phyloP scores from a whole-genome alignment of 116 monocot species.

The Posidonia oceanica region DNA sequence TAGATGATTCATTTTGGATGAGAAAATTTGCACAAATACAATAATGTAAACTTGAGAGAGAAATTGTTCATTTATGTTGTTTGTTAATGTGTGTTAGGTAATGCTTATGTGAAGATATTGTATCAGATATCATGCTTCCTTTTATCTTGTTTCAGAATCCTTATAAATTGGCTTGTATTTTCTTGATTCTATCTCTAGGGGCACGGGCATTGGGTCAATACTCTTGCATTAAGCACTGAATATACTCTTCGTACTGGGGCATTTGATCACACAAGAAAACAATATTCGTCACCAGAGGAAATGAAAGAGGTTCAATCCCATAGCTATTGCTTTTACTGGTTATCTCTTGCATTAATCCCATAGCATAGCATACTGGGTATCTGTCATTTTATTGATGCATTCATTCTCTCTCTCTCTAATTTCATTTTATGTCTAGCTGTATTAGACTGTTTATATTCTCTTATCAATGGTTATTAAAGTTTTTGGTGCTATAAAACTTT shows the following conservation, averaged over 20 bases:
- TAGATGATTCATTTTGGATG: too few species aligned
- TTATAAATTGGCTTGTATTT: neutral
- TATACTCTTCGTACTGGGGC: constrained; percentile 88
- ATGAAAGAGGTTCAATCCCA: constrained; percentile 72
- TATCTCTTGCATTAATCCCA: neutral
- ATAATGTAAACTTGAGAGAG: too few species aligned
- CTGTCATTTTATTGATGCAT: neutral
- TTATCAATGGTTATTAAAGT: neutral
- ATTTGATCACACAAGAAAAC: constrained; percentile 79
- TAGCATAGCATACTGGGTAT: too few species aligned
- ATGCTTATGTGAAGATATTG: neutral
- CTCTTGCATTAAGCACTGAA: constrained; percentile 92
- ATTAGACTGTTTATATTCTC: neutral
- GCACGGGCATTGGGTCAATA: constrained; percentile 98
- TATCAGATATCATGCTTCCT: neutral
- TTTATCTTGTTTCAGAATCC: neutral
- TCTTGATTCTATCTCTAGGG: constrained; percentile 24
- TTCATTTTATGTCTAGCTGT: neutral
- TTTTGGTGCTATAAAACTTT: neutral
- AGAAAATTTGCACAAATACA: too few species aligned
- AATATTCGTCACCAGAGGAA: constrained; percentile 69
- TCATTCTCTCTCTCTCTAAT: neutral
- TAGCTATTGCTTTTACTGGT: neutral
- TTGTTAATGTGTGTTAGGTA: too few species aligned
- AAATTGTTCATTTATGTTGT: too few species aligned